Evolutionary conservation across 2,329 filamentous ascomycete species (phyloP).

Genomic region (Neonectria faginata): DNA sequence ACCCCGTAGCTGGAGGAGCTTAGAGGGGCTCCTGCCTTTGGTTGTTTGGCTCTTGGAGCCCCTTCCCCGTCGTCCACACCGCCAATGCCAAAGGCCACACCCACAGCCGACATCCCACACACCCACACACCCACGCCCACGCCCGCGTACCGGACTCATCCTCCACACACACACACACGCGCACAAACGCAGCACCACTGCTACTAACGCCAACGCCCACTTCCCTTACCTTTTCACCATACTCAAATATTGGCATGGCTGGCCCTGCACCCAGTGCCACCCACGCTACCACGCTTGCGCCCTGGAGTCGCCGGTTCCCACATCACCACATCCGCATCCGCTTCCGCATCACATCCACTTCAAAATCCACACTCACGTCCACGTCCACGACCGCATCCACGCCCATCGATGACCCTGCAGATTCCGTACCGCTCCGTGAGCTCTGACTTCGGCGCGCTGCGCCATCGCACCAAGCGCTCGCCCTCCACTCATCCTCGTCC

Average conservation of each 20-base stretch:
- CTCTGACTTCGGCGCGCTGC: constrained; percentile 31
- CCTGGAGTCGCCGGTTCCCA: constrained; percentile 30
- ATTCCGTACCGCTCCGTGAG: constrained; percentile 25
- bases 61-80: constrained; percentile 20
- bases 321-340: constrained; percentile 11
- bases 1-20: constrained; percentile 12
- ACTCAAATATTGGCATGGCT: constrained; percentile 27
- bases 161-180: constrained; percentile 13
- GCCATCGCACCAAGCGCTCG: constrained; percentile 27
- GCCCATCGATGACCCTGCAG: constrained; percentile 27
- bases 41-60: constrained; percentile 2
- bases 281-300: constrained; percentile 21
- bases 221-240: constrained; percentile 12
- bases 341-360: constrained; percentile 15
- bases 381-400: constrained; percentile 15
- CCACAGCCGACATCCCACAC: background rate
- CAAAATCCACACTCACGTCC: constrained; percentile 13
- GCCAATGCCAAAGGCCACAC: constrained; percentile 17
- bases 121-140: constrained; percentile 6
- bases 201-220: constrained; percentile 26
- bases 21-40: constrained; percentile 12
- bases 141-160: constrained; percentile 15
- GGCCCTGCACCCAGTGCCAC: constrained; percentile 28
- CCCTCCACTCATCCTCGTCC: constrained; percentile 31
- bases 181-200: background rate